Base-by-base conservation (phyloP, 768 basidiomycete species). In the Clathrus columnatus region DNA sequence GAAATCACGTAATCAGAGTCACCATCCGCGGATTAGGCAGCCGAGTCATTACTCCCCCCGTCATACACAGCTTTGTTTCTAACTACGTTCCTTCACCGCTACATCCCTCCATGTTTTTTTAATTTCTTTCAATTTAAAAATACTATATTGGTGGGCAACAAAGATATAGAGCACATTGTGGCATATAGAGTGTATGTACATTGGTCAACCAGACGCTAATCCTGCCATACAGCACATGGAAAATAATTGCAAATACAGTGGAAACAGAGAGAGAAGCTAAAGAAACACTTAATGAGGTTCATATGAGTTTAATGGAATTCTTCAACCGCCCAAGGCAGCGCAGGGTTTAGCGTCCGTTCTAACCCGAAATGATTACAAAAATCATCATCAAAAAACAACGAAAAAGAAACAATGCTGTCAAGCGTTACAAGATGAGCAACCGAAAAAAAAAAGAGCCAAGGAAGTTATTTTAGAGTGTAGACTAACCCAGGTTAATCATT, bases 401-500 rank as follows among this genome's bases (percentile, higher is more conserved):
- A n/a, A n/a, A n/a, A n/a, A n/a, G n/a, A n/a, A n/a, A n/a, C n/a
- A n/a, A n/a, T n/a, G n/a, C n/a, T n/a, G n/a, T n/a, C n/a, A n/a
- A n/a, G n/a, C n/a, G n/a, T n/a, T n/a, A n/a, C n/a, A n/a, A n/a
- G n/a, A n/a, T n/a, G n/a, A n/a, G n/a, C n/a, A n/a, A n/a, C n/a
- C n/a, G n/a, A n/a, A n/a, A n/a, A n/a, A n/a, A n/a, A n/a, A n/a
- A n/a, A 36, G 7, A 36, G 11, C 4, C 4, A 14, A 36, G 36
- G 14, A 11, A 11, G 14, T 4, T 36, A 36, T 36, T 11, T 11
- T 14, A 36, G n/a, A 4, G n/a, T 11, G 36, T 14, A 36, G 14
- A 36, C 36, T 36, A 36, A 36, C 36, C 36, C 2, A 36, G n/a
- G 48, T 72, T 71, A 36, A 36, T 36, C n/a, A 36, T 36, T 36